Evolutionary conservation across 768 basidiomycete species (phyloP).

Genomic region (Sarcomyxa edulis): DNA sequence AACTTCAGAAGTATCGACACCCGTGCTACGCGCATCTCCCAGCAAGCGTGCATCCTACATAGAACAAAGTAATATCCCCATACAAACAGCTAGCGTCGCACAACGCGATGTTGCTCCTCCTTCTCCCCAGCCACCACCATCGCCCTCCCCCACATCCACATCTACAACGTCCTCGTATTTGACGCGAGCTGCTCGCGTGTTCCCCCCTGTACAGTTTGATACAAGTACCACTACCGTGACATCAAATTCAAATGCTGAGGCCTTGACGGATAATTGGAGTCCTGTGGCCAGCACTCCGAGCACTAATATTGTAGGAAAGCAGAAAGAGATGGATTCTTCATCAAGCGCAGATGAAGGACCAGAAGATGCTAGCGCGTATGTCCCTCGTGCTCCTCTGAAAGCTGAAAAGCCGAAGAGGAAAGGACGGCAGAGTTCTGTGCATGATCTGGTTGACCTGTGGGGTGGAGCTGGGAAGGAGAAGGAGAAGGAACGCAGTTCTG

Average conservation of each 20-base stretch:
- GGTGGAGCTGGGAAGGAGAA: constrained; percentile 52
- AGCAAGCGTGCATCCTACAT: constrained; percentile 69
- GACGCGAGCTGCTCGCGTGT: too few relatives aligned
- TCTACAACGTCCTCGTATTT: too few relatives aligned
- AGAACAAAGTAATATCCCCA: constrained; percentile 28
- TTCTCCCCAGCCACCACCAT: constrained; percentile 9
- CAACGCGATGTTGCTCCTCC: constrained; percentile 27
- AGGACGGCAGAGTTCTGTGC: constrained; percentile 74
- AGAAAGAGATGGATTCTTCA: constrained; percentile 33
- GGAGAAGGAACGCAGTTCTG: constrained; percentile 11
- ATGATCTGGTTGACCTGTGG: constrained; percentile 77
- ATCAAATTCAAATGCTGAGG: too few relatives aligned
- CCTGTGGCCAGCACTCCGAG: constrained; percentile 24
- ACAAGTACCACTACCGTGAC: too few relatives aligned
- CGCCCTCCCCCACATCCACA: constrained; percentile 7
- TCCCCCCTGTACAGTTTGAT: too few relatives aligned
- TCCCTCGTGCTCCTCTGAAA: constrained; percentile 17
- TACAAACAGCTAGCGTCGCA: constrained; percentile 14
- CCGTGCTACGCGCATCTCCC: constrained; percentile 63
- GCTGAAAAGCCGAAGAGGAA: constrained; percentile 33
- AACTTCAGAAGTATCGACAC: constrained; percentile 20
- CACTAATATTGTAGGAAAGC: too few relatives aligned
- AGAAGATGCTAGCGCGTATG: constrained; percentile 33
- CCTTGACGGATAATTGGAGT: constrained; percentile 45
- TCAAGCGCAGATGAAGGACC: constrained; percentile 61